Percentiles rank a stretch among this genome's conserved stretches.
Evolutionary conservation across 768 basidiomycete species (phyloP).

Genomic region (Termitomyces sp.): DNA sequence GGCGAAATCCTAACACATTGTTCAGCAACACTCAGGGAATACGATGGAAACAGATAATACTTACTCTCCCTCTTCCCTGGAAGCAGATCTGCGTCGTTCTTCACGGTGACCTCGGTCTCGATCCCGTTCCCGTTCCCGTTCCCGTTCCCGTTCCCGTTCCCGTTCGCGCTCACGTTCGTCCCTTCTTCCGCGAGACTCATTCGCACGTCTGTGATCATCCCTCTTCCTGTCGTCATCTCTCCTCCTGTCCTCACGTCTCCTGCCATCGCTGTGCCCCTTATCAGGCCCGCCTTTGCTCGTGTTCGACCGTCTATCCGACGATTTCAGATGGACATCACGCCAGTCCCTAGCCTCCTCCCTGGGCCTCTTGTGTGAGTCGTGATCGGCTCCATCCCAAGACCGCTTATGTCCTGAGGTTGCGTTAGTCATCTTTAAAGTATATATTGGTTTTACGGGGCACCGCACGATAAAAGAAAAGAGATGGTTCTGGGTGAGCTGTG

Average conservation of each 20-base stretch:
- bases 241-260: constrained; percentile 23
- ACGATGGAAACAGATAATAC: constrained; percentile 37
- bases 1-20: constrained; percentile 1
- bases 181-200: constrained; percentile 30
- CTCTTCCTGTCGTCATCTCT: constrained; percentile 32
- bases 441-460: constrained; percentile 65
- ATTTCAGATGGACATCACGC: constrained; percentile 62
- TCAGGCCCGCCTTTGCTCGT: constrained; percentile 32
- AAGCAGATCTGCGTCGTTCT: constrained; percentile 19
- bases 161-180: constrained; percentile 24
- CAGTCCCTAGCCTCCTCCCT: constrained; percentile 58
- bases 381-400: constrained; percentile 56
- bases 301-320: constrained; percentile 23
- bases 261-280: constrained; percentile 24
- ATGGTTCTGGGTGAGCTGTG: not conserved
- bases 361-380: constrained; percentile 47
- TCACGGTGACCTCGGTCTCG: constrained; percentile 20
- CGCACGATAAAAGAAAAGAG: constrained; percentile 60
- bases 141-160: constrained; percentile 4
- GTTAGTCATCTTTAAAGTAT: constrained; percentile 65
- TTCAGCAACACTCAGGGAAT: not conserved
- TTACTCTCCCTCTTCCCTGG: constrained; percentile 90
- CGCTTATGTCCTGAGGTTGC: constrained; percentile 81
- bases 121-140: constrained; percentile 16
- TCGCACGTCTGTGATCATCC: constrained; percentile 26